phyloP scores from a whole-genome alignment of 1,284 basidiomycete genomes.

The Tranzscheliella williamsii region DNA sequence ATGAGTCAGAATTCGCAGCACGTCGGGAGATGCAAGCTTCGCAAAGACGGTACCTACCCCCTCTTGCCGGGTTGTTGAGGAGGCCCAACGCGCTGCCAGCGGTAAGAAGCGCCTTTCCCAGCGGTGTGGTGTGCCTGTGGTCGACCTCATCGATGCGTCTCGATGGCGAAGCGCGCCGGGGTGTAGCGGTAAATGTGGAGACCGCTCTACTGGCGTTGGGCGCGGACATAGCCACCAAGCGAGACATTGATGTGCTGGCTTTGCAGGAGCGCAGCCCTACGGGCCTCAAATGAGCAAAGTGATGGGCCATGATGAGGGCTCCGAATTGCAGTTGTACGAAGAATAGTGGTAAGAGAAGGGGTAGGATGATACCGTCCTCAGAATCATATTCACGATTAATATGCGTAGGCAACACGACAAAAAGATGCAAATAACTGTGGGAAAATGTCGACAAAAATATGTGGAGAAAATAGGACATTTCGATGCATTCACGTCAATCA shows the following conservation, averaged over 20 bases:
- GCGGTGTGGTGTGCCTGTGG: slow-evolving; percentile 11
- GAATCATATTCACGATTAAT: too few relatives aligned
- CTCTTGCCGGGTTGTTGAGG: slow-evolving; percentile 78
- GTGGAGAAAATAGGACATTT: too few relatives aligned
- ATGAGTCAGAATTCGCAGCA: not conserved
- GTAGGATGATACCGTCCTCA: too few relatives aligned
- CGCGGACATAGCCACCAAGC: not conserved
- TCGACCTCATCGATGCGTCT: slow-evolving; percentile 24
- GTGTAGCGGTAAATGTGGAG: not conserved
- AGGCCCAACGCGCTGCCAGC: slow-evolving; percentile 83
- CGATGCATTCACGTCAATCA: too few relatives aligned
- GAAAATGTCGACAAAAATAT: too few relatives aligned
- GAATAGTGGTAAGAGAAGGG: too few relatives aligned
- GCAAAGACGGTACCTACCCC: slow-evolving; percentile 68
- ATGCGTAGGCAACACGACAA: too few relatives aligned
- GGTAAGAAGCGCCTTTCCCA: slow-evolving; percentile 70
- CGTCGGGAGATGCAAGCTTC: not conserved
- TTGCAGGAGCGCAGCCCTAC: slow-evolving; percentile 5
- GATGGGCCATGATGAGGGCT: slow-evolving; percentile 7
- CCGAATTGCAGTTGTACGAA: too few relatives aligned
- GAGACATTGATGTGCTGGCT: slow-evolving; percentile 13
- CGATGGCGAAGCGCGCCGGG: not conserved
- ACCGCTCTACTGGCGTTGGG: not conserved
- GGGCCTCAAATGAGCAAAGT: slow-evolving; percentile 2
- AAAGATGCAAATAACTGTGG: too few relatives aligned